These are phyloP conservation scores for Acacia pycnantha DNA, from an alignment of 331 rosid species.

Conservation along the genomic window DNA sequence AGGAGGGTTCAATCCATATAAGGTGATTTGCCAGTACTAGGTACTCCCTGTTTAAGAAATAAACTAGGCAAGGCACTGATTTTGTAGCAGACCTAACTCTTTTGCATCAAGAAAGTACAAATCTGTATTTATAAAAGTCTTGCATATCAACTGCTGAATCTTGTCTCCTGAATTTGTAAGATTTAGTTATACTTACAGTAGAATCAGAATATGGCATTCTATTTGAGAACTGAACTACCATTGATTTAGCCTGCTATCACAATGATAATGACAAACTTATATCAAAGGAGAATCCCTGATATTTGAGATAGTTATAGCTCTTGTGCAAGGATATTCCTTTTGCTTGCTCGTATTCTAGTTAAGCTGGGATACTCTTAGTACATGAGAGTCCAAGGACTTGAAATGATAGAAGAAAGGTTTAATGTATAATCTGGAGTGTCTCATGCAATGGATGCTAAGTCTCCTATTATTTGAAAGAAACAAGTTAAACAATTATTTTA, in stretches of 20 bases:
- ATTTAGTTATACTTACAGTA: neutral
- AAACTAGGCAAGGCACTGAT: neutral
- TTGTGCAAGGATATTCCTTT: constrained; percentile 2
- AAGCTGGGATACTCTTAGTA: neutral
- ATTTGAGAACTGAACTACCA: constrained; percentile 12
- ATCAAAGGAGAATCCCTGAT: constrained; percentile 1
- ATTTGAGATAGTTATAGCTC: constrained; percentile 2
- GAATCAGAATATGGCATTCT: constrained; percentile 2
- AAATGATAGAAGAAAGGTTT: neutral
- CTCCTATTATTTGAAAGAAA: constrained; percentile 14
- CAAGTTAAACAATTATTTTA: neutral
- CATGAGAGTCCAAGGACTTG: neutral
- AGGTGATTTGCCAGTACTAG: constrained; percentile 49
- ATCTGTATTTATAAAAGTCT: constrained; percentile 8
- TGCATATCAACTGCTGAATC: neutral
- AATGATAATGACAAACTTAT: constrained; percentile 6
- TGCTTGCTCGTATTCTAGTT: neutral
- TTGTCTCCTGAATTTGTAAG: constrained; percentile 19
- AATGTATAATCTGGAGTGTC: neutral
- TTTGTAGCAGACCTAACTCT: neutral
- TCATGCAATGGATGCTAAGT: neutral
- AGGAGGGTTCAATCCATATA: constrained; percentile 93
- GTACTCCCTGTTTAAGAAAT: constrained; percentile 28
- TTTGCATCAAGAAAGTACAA: constrained; percentile 22
- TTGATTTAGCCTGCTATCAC: constrained; percentile 15